Conservation (phyloP, 768 basidiomycete genomes). For the Dendrothele bispora region DNA sequence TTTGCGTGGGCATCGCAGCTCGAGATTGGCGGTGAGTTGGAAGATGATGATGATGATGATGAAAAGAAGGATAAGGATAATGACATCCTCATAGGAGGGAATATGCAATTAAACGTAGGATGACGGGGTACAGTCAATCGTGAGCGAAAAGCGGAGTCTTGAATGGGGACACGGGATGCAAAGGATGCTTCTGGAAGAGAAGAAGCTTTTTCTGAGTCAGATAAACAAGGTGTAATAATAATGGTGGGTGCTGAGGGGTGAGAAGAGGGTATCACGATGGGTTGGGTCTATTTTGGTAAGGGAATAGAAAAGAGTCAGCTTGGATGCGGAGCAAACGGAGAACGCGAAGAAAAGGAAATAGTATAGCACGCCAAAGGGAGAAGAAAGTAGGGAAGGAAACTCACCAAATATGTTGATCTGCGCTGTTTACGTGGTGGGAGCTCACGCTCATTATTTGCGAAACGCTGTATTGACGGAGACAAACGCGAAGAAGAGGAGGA, state of each 20-base stretch:
- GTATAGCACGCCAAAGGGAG: too few species aligned
- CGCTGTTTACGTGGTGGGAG: slow-evolving; percentile 6
- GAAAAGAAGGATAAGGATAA: slow-evolving; percentile 15
- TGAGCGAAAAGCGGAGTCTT: slow-evolving; percentile 53
- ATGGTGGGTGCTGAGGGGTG: slow-evolving; percentile 47
- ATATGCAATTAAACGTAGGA: slow-evolving; percentile 44
- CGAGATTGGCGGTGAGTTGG: too few species aligned
- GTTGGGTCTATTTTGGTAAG: slow-evolving; percentile 12
- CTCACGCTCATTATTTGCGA: too few species aligned
- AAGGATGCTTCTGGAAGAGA: slow-evolving; percentile 16
- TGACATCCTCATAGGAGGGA: slow-evolving; percentile 39
- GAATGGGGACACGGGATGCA: slow-evolving; percentile 43
- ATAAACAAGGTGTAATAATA: slow-evolving; percentile 47
- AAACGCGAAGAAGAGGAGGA: too few species aligned
- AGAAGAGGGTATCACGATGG: slow-evolving; percentile 28
- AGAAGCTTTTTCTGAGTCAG: slow-evolving; percentile 36
- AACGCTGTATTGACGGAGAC: too few species aligned
- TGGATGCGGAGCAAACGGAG: too few species aligned
- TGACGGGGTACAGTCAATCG: slow-evolving; percentile 51
- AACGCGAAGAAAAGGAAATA: too few species aligned
- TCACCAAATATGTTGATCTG: not conserved
- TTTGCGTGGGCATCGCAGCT: too few species aligned
- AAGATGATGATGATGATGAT: too few species aligned
- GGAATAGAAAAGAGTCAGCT: not conserved
- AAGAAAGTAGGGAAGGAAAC: not conserved